A percentile compares a stretch with the other conserved stretches of the same genome.
phyloP scores from a whole-genome alignment of 306 rosid species.

The Begonia peltatifolia region DNA sequence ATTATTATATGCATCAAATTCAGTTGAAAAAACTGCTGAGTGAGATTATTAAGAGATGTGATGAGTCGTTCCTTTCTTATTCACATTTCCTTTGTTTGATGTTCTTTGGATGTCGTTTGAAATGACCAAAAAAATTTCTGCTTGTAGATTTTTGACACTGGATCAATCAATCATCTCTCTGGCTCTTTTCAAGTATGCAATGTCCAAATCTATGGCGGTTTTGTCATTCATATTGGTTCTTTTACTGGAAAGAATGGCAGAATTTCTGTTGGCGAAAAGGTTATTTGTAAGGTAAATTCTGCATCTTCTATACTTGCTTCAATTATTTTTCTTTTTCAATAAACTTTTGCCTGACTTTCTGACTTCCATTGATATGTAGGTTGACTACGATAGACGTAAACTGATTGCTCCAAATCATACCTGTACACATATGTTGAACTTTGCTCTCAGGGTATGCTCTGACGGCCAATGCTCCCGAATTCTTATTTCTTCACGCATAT shows the following conservation, averaged over 20 bases:
- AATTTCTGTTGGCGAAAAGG: slow-evolving; percentile 63
- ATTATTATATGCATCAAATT: too few species aligned
- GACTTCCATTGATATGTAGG: slow-evolving; percentile 28
- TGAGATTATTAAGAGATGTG: too few species aligned
- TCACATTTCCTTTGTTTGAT: too few species aligned
- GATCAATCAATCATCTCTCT: slow-evolving; percentile 48
- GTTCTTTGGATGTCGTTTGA: too few species aligned
- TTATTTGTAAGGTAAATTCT: slow-evolving; percentile 57
- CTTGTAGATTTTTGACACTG: slow-evolving; percentile 79
- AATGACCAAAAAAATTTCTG: neutral
- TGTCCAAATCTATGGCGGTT: slow-evolving; percentile 88
- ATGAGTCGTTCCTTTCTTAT: too few species aligned
- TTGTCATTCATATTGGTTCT: slow-evolving; percentile 74
- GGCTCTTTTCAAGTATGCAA: slow-evolving; percentile 57
- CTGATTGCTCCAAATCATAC: slow-evolving; percentile 95
- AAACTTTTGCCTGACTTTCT: slow-evolving; percentile 1
- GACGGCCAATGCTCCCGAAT: neutral
- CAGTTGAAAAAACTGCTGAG: too few species aligned
- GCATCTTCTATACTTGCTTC: neutral
- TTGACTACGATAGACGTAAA: slow-evolving; percentile 69
- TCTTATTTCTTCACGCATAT: too few species aligned
- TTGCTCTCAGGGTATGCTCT: slow-evolving; percentile 80
- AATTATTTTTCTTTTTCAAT: neutral
- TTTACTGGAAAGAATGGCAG: slow-evolving; percentile 31
- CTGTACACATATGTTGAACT: slow-evolving; percentile 94